These are phyloP conservation scores for Epicoccum nigrum DNA, from an alignment of 2,329 filamentous ascomycete species.

Conservation along the genomic window DNA sequence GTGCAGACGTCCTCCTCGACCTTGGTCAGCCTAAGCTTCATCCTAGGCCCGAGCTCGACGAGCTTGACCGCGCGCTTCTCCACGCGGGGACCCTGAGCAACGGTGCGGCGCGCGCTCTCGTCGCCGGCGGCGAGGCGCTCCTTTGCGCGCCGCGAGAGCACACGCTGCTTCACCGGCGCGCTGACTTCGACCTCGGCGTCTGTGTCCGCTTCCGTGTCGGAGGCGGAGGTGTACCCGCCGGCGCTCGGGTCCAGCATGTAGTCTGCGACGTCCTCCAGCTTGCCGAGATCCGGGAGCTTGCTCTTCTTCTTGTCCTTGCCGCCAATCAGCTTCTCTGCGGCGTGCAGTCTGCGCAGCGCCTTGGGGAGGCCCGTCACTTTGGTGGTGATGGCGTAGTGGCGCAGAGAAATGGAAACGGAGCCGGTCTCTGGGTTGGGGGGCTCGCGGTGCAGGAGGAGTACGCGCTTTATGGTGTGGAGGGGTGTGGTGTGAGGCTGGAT, in stretches of 20 bases:
- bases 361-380: constrained; percentile 84
- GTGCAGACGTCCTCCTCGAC: constrained; percentile 92
- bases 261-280: constrained; percentile 90
- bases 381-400: constrained; percentile 95
- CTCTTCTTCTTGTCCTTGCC: constrained; percentile 61
- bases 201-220: constrained; percentile 90
- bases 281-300: constrained; percentile 84
- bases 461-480: constrained; percentile 87
- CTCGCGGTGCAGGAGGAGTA: constrained; percentile 89
- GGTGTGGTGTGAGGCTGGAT: constrained; percentile 92
- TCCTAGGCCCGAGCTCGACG: constrained; percentile 87
- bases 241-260: constrained; percentile 84
- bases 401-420: constrained; percentile 81
- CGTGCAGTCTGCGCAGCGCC: constrained; percentile 80
- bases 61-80: constrained; percentile 90
- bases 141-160: constrained; percentile 62
- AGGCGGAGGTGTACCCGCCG: constrained; percentile 87
- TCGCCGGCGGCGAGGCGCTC: constrained; percentile 50
- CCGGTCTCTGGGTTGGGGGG: constrained; percentile 46
- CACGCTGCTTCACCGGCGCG: constrained; percentile 64
- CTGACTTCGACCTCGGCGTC: constrained; percentile 92
- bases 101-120: constrained; percentile 43
- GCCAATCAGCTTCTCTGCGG: constrained; percentile 78
- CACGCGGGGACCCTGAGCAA: constrained; percentile 57
- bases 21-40: constrained; percentile 89